Conservation (phyloP, 306 rosid species). For the Phaseolus lunatus region DNA sequence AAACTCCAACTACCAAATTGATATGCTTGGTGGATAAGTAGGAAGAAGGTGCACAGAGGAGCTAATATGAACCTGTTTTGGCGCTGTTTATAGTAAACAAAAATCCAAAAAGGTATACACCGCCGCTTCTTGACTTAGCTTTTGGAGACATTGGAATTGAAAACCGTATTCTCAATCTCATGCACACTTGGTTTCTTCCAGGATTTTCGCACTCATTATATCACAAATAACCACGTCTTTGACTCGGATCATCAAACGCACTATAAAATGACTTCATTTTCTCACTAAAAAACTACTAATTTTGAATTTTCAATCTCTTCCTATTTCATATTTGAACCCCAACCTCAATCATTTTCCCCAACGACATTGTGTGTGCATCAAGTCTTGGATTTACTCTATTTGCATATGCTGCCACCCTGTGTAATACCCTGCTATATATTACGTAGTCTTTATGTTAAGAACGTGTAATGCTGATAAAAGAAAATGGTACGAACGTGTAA, state of each 20-base stretch:
- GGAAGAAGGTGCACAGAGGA: slow-evolving; percentile 5
- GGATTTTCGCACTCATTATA: slow-evolving; percentile 32
- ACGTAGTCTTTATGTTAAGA: not conserved
- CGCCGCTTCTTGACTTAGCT: slow-evolving; percentile 58
- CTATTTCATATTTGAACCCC: not conserved
- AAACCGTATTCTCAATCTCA: slow-evolving; percentile 24
- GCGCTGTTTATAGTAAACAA: slow-evolving; percentile 29
- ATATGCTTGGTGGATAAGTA: slow-evolving; percentile 38
- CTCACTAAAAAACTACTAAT: not conserved
- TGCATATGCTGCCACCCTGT: not conserved
- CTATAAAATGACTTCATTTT: not conserved
- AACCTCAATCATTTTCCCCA: not conserved
- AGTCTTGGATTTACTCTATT: not conserved
- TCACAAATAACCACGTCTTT: not conserved
- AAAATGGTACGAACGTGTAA: no score
- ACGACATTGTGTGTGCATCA: not conserved
- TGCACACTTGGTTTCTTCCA: slow-evolving; percentile 30
- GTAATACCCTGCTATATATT: not conserved
- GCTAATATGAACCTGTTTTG: slow-evolving; percentile 43
- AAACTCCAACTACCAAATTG: slow-evolving; percentile 27
- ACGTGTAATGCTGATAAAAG: no score
- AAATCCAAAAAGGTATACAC: slow-evolving; percentile 37
- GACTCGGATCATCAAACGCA: not conserved
- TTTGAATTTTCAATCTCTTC: not conserved
- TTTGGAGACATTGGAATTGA: slow-evolving; percentile 51